These are phyloP conservation scores for Aspergillus sp. DNA, from an alignment of 2,329 filamentous ascomycete species.

Conservation along the genomic window DNA sequence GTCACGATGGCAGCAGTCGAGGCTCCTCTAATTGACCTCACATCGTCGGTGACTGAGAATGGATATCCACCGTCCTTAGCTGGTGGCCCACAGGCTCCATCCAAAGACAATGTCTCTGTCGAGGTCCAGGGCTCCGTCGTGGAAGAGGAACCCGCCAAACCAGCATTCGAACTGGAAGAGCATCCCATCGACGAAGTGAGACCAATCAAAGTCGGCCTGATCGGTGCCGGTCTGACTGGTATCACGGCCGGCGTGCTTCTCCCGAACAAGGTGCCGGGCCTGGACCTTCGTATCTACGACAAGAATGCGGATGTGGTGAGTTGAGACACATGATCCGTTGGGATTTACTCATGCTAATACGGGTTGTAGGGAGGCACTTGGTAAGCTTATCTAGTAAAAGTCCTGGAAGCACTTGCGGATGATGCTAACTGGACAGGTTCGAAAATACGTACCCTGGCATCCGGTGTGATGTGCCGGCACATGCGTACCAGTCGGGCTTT, in stretches of 20 bases:
- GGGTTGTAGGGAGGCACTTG: constrained; percentile 38
- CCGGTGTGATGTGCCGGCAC: constrained; percentile 60
- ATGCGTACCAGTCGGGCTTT: constrained; percentile 63
- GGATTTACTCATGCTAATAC: background rate
- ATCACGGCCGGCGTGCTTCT: constrained; percentile 58
- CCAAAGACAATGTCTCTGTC: constrained; percentile 2
- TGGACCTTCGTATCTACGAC: constrained; percentile 58
- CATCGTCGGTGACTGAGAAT: background rate
- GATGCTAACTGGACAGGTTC: constrained; percentile 11
- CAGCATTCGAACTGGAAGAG: constrained; percentile 32
- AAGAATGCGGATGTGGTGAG: constrained; percentile 60
- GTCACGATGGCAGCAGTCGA: background rate
- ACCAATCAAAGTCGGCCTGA: constrained; percentile 48
- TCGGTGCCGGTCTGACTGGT: constrained; percentile 58
- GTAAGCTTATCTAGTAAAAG: constrained; percentile 7
- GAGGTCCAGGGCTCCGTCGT: constrained; percentile 4
- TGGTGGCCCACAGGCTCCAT: background rate
- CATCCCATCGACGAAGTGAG: constrained; percentile 43
- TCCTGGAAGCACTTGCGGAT: background rate
- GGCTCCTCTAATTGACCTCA: background rate
- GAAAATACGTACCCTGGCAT: constrained; percentile 53
- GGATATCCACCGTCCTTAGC: background rate
- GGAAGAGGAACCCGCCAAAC: constrained; percentile 2
- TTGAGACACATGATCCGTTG: constrained; percentile 38
- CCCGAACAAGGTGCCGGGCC: constrained; percentile 59